Evolutionary conservation across 106 monocot genomes (phyloP).

Genomic region (Dendrobium chrysotoxum): DNA sequence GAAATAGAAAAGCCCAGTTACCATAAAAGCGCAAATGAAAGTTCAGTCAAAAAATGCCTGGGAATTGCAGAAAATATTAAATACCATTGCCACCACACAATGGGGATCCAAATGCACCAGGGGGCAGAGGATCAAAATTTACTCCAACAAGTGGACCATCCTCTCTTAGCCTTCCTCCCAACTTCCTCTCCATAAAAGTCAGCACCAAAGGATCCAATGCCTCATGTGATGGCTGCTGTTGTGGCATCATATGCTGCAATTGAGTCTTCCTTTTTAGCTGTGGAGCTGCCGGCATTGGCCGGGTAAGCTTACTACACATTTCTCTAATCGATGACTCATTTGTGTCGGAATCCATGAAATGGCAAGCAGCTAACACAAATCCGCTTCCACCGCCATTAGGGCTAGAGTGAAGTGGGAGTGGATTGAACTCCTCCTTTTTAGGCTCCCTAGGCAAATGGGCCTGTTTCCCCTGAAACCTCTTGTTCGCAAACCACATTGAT

Average conservation of each 20-base stretch:
- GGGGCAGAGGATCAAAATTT: neutral
- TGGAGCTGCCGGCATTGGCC: neutral
- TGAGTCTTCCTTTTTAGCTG: neutral
- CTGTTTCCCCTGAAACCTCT: conserved; percentile 1
- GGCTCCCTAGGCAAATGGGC: neutral
- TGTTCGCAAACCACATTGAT: conserved; percentile 7
- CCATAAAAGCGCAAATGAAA: neutral
- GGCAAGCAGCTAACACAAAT: neutral
- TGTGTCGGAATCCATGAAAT: neutral
- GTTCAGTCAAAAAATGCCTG: neutral
- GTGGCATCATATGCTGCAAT: neutral
- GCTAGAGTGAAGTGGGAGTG: neutral
- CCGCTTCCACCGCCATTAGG: neutral
- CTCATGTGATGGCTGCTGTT: neutral
- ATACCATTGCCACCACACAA: conserved; percentile 2
- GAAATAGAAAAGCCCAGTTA: neutral
- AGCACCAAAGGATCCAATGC: neutral
- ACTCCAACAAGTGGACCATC: neutral
- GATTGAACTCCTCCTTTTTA: neutral
- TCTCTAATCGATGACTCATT: neutral
- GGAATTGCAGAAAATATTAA: neutral
- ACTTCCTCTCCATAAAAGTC: conserved; percentile 4
- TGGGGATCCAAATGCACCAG: neutral
- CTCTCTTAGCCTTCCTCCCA: neutral
- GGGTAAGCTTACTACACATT: neutral